These are phyloP conservation scores for Amanita polypyramis DNA, from an alignment of 768 basidiomycete species.

Conservation along the genomic window DNA sequence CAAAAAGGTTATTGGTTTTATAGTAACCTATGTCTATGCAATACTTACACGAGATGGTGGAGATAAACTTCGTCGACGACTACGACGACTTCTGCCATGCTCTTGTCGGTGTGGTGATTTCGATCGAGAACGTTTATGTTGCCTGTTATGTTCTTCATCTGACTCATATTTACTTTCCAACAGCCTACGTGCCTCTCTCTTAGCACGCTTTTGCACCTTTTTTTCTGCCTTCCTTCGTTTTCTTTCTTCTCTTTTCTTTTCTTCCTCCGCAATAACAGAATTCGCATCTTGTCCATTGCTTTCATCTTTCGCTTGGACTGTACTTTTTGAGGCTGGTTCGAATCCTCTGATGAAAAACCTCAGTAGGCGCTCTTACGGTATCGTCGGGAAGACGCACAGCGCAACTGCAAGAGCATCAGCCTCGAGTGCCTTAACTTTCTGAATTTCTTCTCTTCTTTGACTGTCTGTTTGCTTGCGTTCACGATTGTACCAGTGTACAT, in stretches of 20 bases:
- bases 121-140: slow-evolving; percentile 23
- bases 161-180: slow-evolving; percentile 17
- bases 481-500: slow-evolving; percentile 90
- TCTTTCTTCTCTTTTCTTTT: slow-evolving; percentile 31
- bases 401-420: slow-evolving; percentile 80
- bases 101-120: slow-evolving; percentile 16
- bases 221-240: slow-evolving; percentile 39
- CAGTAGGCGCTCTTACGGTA: slow-evolving; percentile 1
- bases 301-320: slow-evolving; percentile 8
- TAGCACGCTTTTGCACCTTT: slow-evolving; percentile 50
- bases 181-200: slow-evolving; percentile 38
- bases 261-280: slow-evolving; percentile 14
- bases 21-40: not conserved
- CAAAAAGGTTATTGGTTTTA: not conserved
- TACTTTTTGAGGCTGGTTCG: slow-evolving; percentile 40
- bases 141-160: slow-evolving; percentile 12
- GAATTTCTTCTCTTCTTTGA: slow-evolving; percentile 63
- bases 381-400: slow-evolving; percentile 36
- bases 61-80: slow-evolving; percentile 17
- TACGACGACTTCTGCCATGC: slow-evolving; percentile 11
- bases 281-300: slow-evolving; percentile 10
- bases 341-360: slow-evolving; percentile 48
- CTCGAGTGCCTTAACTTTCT: slow-evolving; percentile 77
- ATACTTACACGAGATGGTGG: not conserved
- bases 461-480: slow-evolving; percentile 34